A percentile compares a stretch with the other conserved stretches of the same genome.
These are phyloP conservation scores for Cichorium intybus DNA, from an alignment of 140 eudicot genomes.

Conservation along the genomic window DNA sequence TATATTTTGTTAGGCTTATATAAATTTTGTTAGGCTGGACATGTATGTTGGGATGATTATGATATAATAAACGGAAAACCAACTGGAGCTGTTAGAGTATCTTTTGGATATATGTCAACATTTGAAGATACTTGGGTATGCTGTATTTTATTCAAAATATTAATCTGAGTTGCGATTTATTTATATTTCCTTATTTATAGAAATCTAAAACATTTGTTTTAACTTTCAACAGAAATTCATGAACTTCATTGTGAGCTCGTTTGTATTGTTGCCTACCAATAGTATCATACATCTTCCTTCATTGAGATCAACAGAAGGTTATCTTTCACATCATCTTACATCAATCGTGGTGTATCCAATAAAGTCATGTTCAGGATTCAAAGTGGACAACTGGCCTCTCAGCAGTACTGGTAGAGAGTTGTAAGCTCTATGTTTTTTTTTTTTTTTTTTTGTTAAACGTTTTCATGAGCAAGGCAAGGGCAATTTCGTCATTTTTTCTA, in stretches of 20 bases:
- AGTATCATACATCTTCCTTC: constrained; percentile 15
- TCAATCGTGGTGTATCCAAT: constrained; percentile 84
- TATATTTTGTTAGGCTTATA: constrained; percentile 49
- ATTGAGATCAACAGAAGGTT: constrained; percentile 46
- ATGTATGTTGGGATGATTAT: constrained; percentile 95
- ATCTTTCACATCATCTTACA: constrained; percentile 35
- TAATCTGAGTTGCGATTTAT: too few relatives aligned
- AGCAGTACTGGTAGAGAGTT: constrained; percentile 76
- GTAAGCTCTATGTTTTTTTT: constrained; percentile 34
- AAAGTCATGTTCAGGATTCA: constrained; percentile 92
- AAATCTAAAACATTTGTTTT: constrained; percentile 1
- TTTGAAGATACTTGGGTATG: constrained; percentile 92
- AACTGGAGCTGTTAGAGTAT: constrained; percentile 93
- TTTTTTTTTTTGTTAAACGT: constrained; percentile 18
- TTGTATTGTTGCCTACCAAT: constrained; percentile 44
- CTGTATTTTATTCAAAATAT: not conserved
- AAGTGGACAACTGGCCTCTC: constrained; percentile 80
- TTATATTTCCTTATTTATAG: not conserved
- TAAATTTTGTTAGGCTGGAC: constrained; percentile 68
- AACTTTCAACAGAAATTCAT: constrained; percentile 55
- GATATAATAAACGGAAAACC: constrained; percentile 91
- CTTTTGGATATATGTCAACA: constrained; percentile 96
- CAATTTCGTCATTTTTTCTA: not conserved
- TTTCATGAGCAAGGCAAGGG: not conserved
- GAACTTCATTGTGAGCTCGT: constrained; percentile 54